Base-by-base conservation (phyloP, 495 filamentous ascomycete genomes). In the Aspergillus incahuasiensis region DNA sequence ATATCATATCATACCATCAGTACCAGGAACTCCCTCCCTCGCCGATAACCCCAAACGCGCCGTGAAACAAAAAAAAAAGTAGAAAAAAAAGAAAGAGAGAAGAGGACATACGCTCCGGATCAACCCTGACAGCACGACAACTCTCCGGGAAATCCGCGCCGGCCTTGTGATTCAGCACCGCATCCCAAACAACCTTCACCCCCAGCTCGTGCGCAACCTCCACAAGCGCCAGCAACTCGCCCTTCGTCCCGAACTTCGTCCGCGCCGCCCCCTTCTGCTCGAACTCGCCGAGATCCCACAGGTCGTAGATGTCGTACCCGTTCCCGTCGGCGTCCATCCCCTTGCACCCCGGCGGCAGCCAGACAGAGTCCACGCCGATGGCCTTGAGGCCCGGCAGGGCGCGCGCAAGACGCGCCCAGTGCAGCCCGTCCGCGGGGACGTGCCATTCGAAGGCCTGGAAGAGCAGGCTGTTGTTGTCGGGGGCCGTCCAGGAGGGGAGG, bases 261-360 rank as follows among this genome's bases (percentile, higher is more conserved):
- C 70, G 70, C n/a, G 72, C 61, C 3, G 68, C 60, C 28, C 83
- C 83, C 63, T 89, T 88, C 59, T 89, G 86, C 57, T 89, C 79
- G 58, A 89, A 90, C 60, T 90, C 87, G 32, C 87, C 87, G n/a
- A 89, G 72, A 54, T 90, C 87, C 60, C 85, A 90, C 5, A 90
- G 68, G 60, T 90, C 86, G 51, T 90, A 89, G 63, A 87, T 79
- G 65, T 89, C 87, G 62, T 89, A 89, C 19, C 87, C 87, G 60
- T 86, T 88, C 19, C 83, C 82, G 4, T 75, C 48, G 1, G 76
- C 75, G 38, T 77, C 81, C 59, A 81, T 80, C 3, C 78, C 85
- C 68, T 89, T 90, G 70, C 87, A 90, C 49, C 79, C 87, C 0
- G 87, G 87, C 6, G 87, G 86, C 5, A 89, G 72, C 85, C 87